Conservation (phyloP, 2,329 filamentous ascomycete species). For the Dothistroma pini region DNA sequence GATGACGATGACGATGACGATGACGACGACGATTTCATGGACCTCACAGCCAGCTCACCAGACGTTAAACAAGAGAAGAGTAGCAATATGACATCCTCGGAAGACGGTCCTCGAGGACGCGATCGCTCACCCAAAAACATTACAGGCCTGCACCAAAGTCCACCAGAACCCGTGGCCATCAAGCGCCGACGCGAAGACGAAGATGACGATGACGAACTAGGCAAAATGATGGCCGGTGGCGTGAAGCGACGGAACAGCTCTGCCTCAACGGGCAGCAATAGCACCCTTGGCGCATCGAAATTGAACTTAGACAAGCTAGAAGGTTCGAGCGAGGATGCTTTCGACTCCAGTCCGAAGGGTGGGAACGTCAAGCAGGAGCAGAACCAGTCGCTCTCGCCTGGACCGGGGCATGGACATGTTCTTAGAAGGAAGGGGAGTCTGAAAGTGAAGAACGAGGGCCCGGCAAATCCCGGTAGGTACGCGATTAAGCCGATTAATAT, state of each 20-base stretch:
- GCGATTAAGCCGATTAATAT: constrained; percentile 28
- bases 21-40: constrained; percentile 53
- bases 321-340: constrained; percentile 11
- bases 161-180: constrained; percentile 53
- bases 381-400: constrained; percentile 24
- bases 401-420: constrained; percentile 14
- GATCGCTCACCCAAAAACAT: constrained; percentile 25
- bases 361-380: constrained; percentile 7
- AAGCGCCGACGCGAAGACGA: constrained; percentile 90
- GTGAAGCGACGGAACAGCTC: constrained; percentile 44
- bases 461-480: constrained; percentile 25
- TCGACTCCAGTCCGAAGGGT: constrained; percentile 9
- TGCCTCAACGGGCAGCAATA: constrained; percentile 24
- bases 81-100: constrained; percentile 18
- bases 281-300: constrained; percentile 19
- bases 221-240: constrained; percentile 57
- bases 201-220: constrained; percentile 87
- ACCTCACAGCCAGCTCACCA: constrained; percentile 49
- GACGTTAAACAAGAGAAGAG: constrained; percentile 36
- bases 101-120: constrained; percentile 20
- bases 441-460: constrained; percentile 43
- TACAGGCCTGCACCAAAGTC: constrained; percentile 7
- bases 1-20: constrained; percentile 67
- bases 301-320: constrained; percentile 15
- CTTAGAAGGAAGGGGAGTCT: constrained; percentile 45